Conservation (phyloP, 352 stramenopile species). For the Phytophthora melonis region DNA sequence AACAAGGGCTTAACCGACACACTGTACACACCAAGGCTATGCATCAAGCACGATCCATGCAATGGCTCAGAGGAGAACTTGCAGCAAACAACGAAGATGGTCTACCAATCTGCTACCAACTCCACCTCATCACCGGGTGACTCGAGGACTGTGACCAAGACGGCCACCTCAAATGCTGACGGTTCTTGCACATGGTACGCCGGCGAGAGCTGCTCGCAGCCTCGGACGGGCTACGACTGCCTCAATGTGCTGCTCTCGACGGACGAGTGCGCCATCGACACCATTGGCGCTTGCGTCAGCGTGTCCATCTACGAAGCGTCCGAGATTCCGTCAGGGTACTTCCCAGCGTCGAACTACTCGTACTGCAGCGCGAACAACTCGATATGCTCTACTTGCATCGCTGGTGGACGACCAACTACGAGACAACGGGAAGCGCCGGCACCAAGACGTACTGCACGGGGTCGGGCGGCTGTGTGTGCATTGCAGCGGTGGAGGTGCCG, state of each 20-base stretch:
- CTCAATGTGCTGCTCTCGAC: constrained; percentile 39
- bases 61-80: constrained; percentile 30
- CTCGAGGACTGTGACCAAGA: constrained; percentile 18
- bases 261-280: constrained; percentile 45
- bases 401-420: constrained; percentile 34
- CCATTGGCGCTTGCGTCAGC: constrained; percentile 48
- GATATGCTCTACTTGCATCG: constrained; percentile 40
- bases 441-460: constrained; percentile 43
- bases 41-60: no score
- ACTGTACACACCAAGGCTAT: no score
- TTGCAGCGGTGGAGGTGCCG: constrained; percentile 43
- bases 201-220: constrained; percentile 21
- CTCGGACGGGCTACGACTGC: constrained; percentile 42
- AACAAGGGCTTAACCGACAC: no score
- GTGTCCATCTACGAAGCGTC: constrained; percentile 33
- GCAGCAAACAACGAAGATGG: constrained; percentile 18
- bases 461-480: constrained; percentile 46
- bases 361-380: constrained; percentile 49
- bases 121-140: constrained; percentile 1
- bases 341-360: constrained; percentile 41
- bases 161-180: constrained; percentile 30
- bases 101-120: not conserved
- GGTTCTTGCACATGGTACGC: constrained; percentile 51
- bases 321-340: constrained; percentile 36
- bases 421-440: constrained; percentile 32